Evolutionary conservation across 2,329 filamentous ascomycete species (phyloP).

Genomic region (Sporothrix curviconia): DNA sequence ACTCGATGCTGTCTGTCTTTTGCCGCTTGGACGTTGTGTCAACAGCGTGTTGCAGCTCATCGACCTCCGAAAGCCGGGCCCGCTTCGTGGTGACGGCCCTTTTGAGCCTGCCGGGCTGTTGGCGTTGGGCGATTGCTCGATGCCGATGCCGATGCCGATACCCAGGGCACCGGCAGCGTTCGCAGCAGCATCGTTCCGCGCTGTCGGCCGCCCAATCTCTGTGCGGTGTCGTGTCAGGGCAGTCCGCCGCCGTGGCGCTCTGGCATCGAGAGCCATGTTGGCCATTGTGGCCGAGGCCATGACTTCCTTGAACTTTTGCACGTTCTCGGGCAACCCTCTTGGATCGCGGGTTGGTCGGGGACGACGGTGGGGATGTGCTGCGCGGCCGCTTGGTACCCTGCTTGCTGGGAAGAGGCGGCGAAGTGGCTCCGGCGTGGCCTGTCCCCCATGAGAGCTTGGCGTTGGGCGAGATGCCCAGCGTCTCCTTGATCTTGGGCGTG

Average conservation of each 20-base stretch:
- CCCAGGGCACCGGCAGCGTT: background rate
- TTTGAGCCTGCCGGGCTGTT: slow-evolving; percentile 24
- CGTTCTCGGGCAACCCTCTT: slow-evolving; percentile 45
- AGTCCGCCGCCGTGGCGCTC: slow-evolving; percentile 23
- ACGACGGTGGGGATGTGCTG: slow-evolving; percentile 67
- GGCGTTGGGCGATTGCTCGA: background rate
- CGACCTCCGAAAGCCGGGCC: slow-evolving; percentile 47
- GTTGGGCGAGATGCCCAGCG: slow-evolving; percentile 49
- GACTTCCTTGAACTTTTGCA: slow-evolving; percentile 51
- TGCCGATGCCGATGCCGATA: background rate
- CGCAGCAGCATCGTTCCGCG: background rate
- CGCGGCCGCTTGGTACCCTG: slow-evolving; percentile 59
- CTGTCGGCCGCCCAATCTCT: slow-evolving; percentile 1
- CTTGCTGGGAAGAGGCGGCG: slow-evolving; percentile 30
- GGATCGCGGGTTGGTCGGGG: slow-evolving; percentile 48
- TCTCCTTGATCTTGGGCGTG: slow-evolving; percentile 29
- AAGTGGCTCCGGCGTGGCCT: slow-evolving; percentile 37
- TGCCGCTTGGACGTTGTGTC: slow-evolving; percentile 46
- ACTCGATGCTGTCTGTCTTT: slow-evolving; percentile 43
- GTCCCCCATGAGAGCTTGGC: slow-evolving; percentile 58
- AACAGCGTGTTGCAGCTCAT: slow-evolving; percentile 66
- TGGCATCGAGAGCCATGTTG: background rate
- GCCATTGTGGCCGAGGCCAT: slow-evolving; percentile 59
- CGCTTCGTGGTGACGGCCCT: slow-evolving; percentile 23
- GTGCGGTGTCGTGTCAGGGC: slow-evolving; percentile 28